Evolutionary conservation across 768 basidiomycete genomes (phyloP).

Genomic region (Boletus rufocinnamomeus): DNA sequence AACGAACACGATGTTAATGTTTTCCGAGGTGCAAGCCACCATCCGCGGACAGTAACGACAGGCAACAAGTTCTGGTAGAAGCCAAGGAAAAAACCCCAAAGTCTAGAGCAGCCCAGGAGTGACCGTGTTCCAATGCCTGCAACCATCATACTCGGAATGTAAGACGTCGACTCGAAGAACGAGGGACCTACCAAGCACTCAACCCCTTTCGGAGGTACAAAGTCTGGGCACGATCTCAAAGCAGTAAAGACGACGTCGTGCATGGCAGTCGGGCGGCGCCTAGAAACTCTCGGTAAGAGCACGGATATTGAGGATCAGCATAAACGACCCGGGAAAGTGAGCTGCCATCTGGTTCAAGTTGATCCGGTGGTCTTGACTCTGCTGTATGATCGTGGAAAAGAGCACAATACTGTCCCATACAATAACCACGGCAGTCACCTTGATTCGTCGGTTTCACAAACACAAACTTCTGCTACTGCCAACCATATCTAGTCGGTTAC

Average conservation of each 20-base stretch:
- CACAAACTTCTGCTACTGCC: not conserved
- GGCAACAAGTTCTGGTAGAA: not conserved
- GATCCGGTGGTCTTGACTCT: not conserved
- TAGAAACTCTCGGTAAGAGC: conserved; percentile 2
- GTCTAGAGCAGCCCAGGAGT: conserved; percentile 7
- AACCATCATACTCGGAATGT: conserved; percentile 11
- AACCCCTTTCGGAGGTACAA: not conserved
- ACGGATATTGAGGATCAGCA: conserved; percentile 10
- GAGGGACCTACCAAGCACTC: not conserved
- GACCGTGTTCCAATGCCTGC: not conserved
- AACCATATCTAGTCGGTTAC: too few species aligned
- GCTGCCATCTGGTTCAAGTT: not conserved
- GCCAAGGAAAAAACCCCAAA: conserved; percentile 12
- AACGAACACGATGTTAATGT: not conserved
- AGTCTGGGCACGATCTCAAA: not conserved
- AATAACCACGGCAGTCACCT: not conserved
- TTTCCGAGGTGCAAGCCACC: not conserved
- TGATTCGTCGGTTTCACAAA: not conserved
- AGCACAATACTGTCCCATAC: not conserved
- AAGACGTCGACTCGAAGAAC: not conserved
- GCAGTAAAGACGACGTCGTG: conserved; percentile 5
- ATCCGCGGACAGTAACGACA: conserved; percentile 12
- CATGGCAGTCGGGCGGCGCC: not conserved
- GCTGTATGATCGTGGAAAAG: not conserved
- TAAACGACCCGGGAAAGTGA: not conserved